Percentiles rank a stretch among this genome's conserved stretches.
phyloP scores from a whole-genome alignment of 2,329 filamentous ascomycete species.

The Penicillium janthinellum region DNA sequence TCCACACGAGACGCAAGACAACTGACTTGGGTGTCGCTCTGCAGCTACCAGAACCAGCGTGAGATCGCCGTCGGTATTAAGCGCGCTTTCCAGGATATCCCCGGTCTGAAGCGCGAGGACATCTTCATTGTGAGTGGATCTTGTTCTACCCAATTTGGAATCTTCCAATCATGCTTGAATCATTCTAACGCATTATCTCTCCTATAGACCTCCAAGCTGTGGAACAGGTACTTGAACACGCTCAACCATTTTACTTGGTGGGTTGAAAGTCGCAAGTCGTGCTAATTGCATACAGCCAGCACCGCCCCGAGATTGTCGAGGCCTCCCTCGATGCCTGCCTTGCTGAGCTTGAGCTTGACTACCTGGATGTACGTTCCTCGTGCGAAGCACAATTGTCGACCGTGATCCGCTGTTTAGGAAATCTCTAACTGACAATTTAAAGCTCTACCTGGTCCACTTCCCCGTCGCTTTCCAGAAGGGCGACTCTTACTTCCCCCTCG shows the following conservation, averaged over 20 bases:
- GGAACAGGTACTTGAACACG: conserved; percentile 47
- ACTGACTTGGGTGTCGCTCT: neutral
- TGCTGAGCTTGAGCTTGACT: conserved; percentile 55
- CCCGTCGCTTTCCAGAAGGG: conserved; percentile 45
- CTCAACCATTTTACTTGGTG: neutral
- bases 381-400: neutral
- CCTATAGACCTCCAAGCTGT: conserved; percentile 59
- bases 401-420: neutral
- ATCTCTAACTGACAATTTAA: neutral
- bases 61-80: conserved; percentile 40
- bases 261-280: neutral
- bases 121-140: conserved; percentile 40
- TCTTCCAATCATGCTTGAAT: too few species aligned
- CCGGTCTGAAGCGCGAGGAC: conserved; percentile 45
- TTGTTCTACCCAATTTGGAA: neutral
- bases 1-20: neutral
- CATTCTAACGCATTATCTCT: neutral
- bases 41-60: conserved; percentile 43
- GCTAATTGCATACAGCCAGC: conserved; percentile 33
- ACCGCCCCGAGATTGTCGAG: conserved; percentile 55
- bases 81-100: conserved; percentile 40
- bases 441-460: conserved; percentile 51
- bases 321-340: conserved; percentile 53
- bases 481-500: conserved; percentile 50
- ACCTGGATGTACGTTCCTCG: conserved; percentile 52